These are phyloP conservation scores for Carallia pectinifolia DNA, from an alignment of 345 rosid species.

Conservation along the genomic window DNA sequence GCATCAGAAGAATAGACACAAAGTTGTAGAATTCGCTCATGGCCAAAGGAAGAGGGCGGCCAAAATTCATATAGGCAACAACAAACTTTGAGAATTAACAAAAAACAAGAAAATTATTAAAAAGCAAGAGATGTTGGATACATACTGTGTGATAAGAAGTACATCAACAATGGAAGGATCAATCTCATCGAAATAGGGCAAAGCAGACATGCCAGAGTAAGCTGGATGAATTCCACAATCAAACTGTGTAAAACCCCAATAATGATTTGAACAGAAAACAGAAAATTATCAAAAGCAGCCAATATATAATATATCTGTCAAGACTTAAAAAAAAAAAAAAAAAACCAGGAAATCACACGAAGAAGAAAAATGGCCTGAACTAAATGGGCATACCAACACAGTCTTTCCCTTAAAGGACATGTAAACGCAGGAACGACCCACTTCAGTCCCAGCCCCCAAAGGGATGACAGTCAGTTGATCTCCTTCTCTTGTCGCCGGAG, in stretches of 20 bases:
- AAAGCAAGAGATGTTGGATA: not conserved
- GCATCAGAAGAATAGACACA: too few relatives aligned
- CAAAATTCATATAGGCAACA: not conserved
- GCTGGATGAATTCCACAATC: constrained; percentile 95
- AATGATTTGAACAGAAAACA: not conserved
- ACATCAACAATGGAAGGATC: constrained; percentile 88
- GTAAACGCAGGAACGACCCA: constrained; percentile 87
- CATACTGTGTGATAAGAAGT: constrained; percentile 88
- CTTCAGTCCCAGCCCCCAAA: constrained; percentile 91
- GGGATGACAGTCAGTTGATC: constrained; percentile 80
- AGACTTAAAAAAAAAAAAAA: too few relatives aligned
- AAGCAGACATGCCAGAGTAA: constrained; percentile 88
- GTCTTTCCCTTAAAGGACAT: constrained; percentile 89
- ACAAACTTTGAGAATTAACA: not conserved
- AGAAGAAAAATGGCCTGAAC: not conserved
- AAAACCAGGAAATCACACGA: not conserved
- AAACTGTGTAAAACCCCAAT: constrained; percentile 38
- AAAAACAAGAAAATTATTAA: not conserved
- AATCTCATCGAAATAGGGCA: constrained; percentile 93
- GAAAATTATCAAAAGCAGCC: not conserved
- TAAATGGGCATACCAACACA: constrained; percentile 40
- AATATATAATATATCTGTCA: not conserved
- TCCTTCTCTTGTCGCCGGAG: constrained; percentile 50
- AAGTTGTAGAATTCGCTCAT: too few relatives aligned
- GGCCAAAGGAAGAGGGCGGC: too few relatives aligned